phyloP scores from a whole-genome alignment of 768 basidiomycete genomes.

The Lenzites betulinus region DNA sequence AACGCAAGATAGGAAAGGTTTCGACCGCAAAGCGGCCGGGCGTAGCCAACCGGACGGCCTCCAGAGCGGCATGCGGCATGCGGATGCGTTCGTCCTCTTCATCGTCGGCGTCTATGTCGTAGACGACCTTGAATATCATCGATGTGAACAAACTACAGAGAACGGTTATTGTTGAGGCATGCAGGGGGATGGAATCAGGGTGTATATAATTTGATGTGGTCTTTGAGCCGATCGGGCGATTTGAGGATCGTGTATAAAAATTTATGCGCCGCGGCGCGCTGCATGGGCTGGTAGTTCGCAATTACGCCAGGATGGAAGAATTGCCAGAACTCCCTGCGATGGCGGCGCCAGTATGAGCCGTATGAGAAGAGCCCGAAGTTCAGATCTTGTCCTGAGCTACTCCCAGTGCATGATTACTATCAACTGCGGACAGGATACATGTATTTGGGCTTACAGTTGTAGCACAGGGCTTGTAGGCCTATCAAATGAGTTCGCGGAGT shows the following conservation, averaged over 20 bases:
- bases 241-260: not conserved
- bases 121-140: constrained; percentile 28
- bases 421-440: too few relatives aligned
- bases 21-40: constrained; percentile 4
- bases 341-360: constrained; percentile 10
- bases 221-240: not conserved
- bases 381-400: constrained; percentile 1
- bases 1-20: constrained; percentile 5
- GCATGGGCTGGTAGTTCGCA: not conserved
- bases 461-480: constrained; percentile 16
- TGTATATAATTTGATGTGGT: constrained; percentile 11
- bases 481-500: constrained; percentile 23
- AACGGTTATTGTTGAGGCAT: too few relatives aligned
- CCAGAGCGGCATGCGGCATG: not conserved
- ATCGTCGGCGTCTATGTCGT: constrained; percentile 29
- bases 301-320: constrained; percentile 2
- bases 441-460: constrained; percentile 26
- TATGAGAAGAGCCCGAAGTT: constrained; percentile 11
- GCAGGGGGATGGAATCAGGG: too few relatives aligned
- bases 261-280: not conserved
- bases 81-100: constrained; percentile 29
- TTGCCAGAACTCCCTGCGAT: constrained; percentile 10
- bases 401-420: not conserved
- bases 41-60: not conserved
- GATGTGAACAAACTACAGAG: not conserved